Evolutionary conservation across 2,329 filamentous ascomycete species (phyloP), one percentile per base, ranked within the genome.

Genomic region (Fusarium xylarioides): DNA sequence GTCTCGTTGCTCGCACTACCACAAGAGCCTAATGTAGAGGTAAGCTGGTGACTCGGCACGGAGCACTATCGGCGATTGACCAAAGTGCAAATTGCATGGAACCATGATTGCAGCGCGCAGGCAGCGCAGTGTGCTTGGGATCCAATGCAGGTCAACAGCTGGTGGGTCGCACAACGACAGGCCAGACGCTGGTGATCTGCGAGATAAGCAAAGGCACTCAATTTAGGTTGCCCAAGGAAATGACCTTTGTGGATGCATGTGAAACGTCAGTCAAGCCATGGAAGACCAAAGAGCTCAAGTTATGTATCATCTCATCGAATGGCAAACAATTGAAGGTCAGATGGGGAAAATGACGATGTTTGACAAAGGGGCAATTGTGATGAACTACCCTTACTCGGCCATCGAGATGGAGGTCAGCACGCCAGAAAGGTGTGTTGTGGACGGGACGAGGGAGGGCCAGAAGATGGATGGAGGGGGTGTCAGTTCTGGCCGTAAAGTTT

Each of bases 61-160:
- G 72, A 68, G 56, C 55, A 74, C 59, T 66, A 70, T 73, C 63
- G 65, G 73, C 61, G 63, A 63, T 64, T 52, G 61, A 43, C 35
- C 61, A 60, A 43, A 58, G 53, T 58, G 28, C 52, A 65, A 66
- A 70, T 70, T 75, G 55, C 69, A 76, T 74, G 74, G 68, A 77
- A 70, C 76, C 73, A 75, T 66, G 62, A 66, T 44, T 63, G 68
- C 74, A 76, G 60, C 15, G 60, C 15, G 23, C 38, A 65, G 14
- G 34, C 21, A 49, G n/a, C 7, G 40, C 54, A 57, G 30, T 19
- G 32, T 53, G 54, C 60, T 63, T 47, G 35, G 34, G 59, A 71
- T 30, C 26, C 44, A 30, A 47, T 74, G 74, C 74, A 75, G 55
- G 66, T 63, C 59, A 68, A 70, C 32, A 63, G 57, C 58, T 49